Conservation (phyloP, 2,329 filamentous ascomycete genomes). For the Venturia aucupariae region DNA sequence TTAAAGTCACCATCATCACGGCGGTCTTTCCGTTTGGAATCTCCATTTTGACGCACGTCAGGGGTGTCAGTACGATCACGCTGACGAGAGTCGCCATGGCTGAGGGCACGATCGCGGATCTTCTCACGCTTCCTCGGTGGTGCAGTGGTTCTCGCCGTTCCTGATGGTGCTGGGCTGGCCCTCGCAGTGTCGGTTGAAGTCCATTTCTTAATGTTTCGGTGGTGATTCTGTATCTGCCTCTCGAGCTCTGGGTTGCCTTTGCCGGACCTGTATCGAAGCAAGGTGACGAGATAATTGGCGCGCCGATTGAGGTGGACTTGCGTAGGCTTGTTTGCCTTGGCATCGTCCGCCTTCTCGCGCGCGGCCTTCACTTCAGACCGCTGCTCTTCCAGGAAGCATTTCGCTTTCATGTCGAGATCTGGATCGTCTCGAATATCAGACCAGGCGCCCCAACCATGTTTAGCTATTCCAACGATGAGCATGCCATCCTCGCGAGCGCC, state of each 20-base stretch:
- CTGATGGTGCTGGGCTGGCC: constrained; percentile 5
- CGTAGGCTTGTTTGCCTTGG: constrained; percentile 77
- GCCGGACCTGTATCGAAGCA: constrained; percentile 73
- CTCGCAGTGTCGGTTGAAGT: background rate
- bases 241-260: constrained; percentile 60
- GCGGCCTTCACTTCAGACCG: constrained; percentile 97
- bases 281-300: constrained; percentile 90
- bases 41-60: constrained; percentile 32
- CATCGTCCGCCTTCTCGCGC: constrained; percentile 35
- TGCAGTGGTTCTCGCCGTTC: background rate
- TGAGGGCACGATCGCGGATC: constrained; percentile 28
- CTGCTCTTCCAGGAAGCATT: constrained; percentile 94
- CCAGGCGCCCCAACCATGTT: constrained; percentile 95
- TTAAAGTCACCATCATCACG: constrained; percentile 2
- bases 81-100: constrained; percentile 27
- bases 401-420: constrained; percentile 76
- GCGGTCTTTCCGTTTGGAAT: constrained; percentile 10
- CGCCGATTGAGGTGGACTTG: constrained; percentile 93
- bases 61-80: constrained; percentile 32
- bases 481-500: constrained; percentile 91
- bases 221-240: constrained; percentile 80
- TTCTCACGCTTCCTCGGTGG: constrained; percentile 27
- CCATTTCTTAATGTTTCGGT: constrained; percentile 56
- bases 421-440: constrained; percentile 84
- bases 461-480: constrained; percentile 86